Base-by-base conservation (phyloP, 805 yeast species). In the Pichia rugopelliculosa region DNA sequence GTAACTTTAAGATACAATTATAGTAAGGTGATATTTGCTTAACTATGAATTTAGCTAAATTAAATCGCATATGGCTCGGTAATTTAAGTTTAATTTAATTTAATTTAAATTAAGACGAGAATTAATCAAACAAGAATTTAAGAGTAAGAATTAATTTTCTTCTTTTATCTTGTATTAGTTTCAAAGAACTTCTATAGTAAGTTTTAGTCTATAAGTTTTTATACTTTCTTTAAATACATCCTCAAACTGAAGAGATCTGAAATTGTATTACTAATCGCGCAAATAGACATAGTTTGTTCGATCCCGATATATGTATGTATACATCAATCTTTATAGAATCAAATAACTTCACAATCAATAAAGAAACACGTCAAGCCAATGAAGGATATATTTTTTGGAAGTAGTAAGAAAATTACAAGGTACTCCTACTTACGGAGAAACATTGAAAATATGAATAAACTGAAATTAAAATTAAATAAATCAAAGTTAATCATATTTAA, bases 381-480 rank as follows among this genome's bases (percentile, higher is more conserved):
- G 55, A 25, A 49, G 17, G 53, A 52, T 36, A 50, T 52, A 18
- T 46, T 50, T 26, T 48, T 48, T 25, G 51, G 51, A 1, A 27
- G 46, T 22, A 44, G 41, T 13, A 61, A 65, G 50, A 77, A 76
- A 6, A 66, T 84, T 48, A 81, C 83, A 60, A 65, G 91, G 48
- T 77, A 84, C 6, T 75, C 84, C 17, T 84, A 82, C 55, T 64
- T 83, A 43, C 66, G 91, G 34, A 76, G 76, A 22, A 77, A 83
- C 58, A 40, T 63, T 17, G 73, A 68, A 25, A 81, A 80, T 55
- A 72, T 84, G 30, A 53, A 42, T 5, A 23, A 45, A 8, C 42
- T 56, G 21, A 8, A 30, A 7, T 12, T 26, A 7, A n/a, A 18
- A 5, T 3, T 47, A 3, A 20, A 38, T 11, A 27, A 26, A 9